These are phyloP conservation scores for Leishmania braziliensis DNA, from an alignment of 208 protist genomes.

Conservation along the genomic window DNA sequence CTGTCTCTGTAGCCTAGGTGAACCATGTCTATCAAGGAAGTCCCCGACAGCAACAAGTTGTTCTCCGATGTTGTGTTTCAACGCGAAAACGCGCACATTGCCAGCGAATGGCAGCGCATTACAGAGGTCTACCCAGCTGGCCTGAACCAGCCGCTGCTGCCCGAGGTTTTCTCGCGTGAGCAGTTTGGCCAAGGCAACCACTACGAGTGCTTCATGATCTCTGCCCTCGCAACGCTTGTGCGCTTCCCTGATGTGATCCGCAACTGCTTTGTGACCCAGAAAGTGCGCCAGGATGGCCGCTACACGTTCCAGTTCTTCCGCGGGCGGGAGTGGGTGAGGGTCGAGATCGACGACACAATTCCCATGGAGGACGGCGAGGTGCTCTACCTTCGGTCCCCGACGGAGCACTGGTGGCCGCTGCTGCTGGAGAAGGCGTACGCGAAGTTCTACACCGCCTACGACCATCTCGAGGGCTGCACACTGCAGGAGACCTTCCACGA, in stretches of 20 bases:
- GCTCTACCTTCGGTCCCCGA: conserved; percentile 69
- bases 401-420: conserved; percentile 81
- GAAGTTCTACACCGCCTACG: conserved; percentile 86
- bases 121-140: conserved; percentile 65
- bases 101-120: conserved; percentile 63
- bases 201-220: conserved; percentile 87
- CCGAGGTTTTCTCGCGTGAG: conserved; percentile 56
- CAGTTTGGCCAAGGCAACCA: conserved; percentile 83
- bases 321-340: conserved; percentile 69
- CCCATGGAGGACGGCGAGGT: conserved; percentile 60
- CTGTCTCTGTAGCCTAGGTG: background rate
- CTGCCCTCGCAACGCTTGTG: conserved; percentile 66
- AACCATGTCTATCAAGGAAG: conserved; percentile 40
- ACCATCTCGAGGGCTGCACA: conserved; percentile 74
- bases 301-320: conserved; percentile 90
- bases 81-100: conserved; percentile 54
- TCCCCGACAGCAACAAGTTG: conserved; percentile 61
- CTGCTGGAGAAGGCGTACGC: conserved; percentile 92
- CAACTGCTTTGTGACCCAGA: conserved; percentile 83
- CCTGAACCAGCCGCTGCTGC: conserved; percentile 56
- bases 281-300: conserved; percentile 73
- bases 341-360: conserved; percentile 82
- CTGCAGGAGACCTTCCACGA: conserved; percentile 81
- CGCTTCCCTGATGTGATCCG: conserved; percentile 75
- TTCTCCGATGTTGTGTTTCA: conserved; percentile 74